These are phyloP conservation scores for Actinidia chinensis DNA, from an alignment of 179 eudicot genomes.

Conservation along the genomic window DNA sequence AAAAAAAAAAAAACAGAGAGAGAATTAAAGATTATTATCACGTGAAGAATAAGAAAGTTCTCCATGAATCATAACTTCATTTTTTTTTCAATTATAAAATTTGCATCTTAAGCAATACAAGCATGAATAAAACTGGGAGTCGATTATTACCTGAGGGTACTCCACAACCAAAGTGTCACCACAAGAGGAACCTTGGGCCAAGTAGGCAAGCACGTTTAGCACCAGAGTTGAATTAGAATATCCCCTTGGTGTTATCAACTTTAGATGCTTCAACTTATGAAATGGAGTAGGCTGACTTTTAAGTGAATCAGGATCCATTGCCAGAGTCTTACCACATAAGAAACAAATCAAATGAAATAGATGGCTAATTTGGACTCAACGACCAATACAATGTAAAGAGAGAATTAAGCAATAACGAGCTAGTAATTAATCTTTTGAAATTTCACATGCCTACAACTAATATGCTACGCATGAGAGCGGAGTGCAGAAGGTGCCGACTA, in stretches of 20 bases:
- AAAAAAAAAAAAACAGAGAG: neutral
- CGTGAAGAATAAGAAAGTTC: neutral
- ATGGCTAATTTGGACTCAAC: neutral
- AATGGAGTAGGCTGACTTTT: constrained; percentile 3
- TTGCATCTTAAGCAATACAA: too few relatives aligned
- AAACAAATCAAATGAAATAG: neutral
- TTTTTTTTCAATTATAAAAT: too few relatives aligned
- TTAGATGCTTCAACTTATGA: neutral
- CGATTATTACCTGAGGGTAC: constrained; percentile 2
- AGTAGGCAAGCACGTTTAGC: neutral
- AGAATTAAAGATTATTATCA: neutral
- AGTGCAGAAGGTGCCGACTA: neutral
- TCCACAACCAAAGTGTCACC: neutral
- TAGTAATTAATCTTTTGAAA: neutral
- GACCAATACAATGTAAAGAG: neutral
- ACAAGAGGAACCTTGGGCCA: neutral
- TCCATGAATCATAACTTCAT: too few relatives aligned
- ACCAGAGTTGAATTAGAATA: neutral
- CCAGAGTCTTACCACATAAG: neutral
- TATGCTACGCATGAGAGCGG: neutral
- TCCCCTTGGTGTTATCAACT: neutral
- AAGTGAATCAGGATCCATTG: constrained; percentile 1
- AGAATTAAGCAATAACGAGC: neutral
- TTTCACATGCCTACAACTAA: neutral
- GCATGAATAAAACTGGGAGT: neutral